Evolutionary conservation across 2,329 filamentous ascomycete genomes (phyloP).

Genomic region (Penicillium crustosum): DNA sequence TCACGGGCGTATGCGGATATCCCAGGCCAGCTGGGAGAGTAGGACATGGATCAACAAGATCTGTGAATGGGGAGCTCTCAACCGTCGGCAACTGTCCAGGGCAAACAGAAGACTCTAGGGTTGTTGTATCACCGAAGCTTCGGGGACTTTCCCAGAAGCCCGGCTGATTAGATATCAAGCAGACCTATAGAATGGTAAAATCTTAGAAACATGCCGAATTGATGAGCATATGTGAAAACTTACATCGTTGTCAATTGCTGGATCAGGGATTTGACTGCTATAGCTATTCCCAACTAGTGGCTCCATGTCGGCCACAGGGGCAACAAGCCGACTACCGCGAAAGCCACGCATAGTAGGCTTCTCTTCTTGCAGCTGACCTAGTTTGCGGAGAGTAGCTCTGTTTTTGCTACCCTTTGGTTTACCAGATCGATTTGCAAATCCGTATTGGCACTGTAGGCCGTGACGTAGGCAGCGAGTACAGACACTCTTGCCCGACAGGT

Average conservation of each 20-base stretch:
- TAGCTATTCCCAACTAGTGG: constrained; percentile 8
- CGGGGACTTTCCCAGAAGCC: constrained; percentile 31
- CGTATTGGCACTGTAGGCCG: constrained; percentile 39
- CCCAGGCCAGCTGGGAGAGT: constrained; percentile 20
- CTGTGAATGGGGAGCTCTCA: constrained; percentile 20
- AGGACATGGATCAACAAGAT: constrained; percentile 19
- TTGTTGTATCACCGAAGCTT: constrained; percentile 20
- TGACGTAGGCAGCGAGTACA: constrained; percentile 41
- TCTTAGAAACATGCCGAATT: not conserved
- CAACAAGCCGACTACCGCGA: constrained; percentile 17
- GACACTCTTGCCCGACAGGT: constrained; percentile 37
- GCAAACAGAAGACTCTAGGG: constrained; percentile 21
- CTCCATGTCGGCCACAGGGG: constrained; percentile 16
- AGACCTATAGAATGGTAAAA: constrained; percentile 9
- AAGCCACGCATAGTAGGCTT: constrained; percentile 24
- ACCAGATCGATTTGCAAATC: constrained; percentile 41
- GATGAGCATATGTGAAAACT: not conserved
- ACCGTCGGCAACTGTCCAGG: constrained; percentile 15
- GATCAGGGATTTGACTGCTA: constrained; percentile 10
- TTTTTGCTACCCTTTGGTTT: constrained; percentile 45
- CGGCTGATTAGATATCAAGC: constrained; percentile 19
- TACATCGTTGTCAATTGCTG: constrained; percentile 22
- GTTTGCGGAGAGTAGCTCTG: constrained; percentile 37
- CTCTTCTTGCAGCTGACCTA: constrained; percentile 38
- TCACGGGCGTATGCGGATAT: constrained; percentile 31